These are phyloP conservation scores for Ceraceosorus guamensis DNA, from an alignment of 1,284 basidiomycete genomes.

Conservation along the genomic window DNA sequence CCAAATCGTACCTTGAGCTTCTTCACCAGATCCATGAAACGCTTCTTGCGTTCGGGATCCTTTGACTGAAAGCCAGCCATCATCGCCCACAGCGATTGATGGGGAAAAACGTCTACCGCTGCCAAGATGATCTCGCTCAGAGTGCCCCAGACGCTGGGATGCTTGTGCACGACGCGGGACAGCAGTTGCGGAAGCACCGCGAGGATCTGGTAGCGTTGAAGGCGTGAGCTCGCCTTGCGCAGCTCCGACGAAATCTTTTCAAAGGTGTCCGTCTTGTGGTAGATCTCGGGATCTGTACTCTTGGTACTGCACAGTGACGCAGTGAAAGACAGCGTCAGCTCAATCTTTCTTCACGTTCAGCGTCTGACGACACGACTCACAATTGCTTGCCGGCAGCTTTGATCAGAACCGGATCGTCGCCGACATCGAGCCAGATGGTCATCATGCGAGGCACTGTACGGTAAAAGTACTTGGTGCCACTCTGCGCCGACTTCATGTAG, in stretches of 20 bases:
- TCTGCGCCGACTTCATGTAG: conserved; percentile 67
- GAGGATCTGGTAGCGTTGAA: conserved; percentile 70
- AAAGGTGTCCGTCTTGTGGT: conserved; percentile 32
- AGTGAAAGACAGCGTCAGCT: neutral
- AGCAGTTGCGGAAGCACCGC: conserved; percentile 95
- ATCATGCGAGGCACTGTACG: conserved; percentile 89
- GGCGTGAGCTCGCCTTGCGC: conserved; percentile 61
- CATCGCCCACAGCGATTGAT: conserved; percentile 90
- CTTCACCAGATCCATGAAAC: conserved; percentile 63
- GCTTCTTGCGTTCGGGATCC: conserved; percentile 58
- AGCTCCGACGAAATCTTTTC: conserved; percentile 52
- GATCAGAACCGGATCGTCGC: conserved; percentile 55
- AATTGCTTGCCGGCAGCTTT: conserved; percentile 22
- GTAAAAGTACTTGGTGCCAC: conserved; percentile 92
- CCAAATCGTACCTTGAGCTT: conserved; percentile 57
- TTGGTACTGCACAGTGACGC: neutral
- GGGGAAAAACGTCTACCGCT: conserved; percentile 75
- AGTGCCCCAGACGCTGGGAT: conserved; percentile 61
- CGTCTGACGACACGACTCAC: conserved; percentile 11
- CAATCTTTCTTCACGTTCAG: neutral
- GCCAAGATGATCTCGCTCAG: conserved; percentile 65
- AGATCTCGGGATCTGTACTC: neutral
- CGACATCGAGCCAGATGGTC: conserved; percentile 90
- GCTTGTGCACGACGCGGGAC: conserved; percentile 79
- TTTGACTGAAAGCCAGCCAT: conserved; percentile 81